Evolutionary conservation across 192 early-diverging fungal species (phyloP).

Genomic region (Podila epicladia): DNA sequence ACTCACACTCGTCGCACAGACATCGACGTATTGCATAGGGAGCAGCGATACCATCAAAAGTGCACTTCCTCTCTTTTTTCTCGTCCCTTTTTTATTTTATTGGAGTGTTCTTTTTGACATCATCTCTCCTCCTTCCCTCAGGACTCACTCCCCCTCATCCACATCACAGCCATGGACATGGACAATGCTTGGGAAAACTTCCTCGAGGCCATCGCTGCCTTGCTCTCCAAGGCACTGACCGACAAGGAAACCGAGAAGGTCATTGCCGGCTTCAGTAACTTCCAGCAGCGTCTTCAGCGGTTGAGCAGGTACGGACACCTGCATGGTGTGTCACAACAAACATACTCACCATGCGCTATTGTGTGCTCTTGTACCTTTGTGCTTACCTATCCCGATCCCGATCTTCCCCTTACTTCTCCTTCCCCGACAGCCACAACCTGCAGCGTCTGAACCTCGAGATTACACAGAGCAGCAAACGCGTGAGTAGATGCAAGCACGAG

Average conservation of each 20-base stretch:
- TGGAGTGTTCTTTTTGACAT: too few species aligned
- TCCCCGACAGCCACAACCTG: constrained; percentile 54
- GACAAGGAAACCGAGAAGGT: constrained; percentile 69
- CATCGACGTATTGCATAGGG: too few species aligned
- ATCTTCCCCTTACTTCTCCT: neutral
- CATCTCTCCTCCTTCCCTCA: too few species aligned
- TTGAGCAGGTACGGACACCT: constrained; percentile 54
- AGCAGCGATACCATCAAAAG: too few species aligned
- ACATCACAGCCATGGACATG: constrained; percentile 1
- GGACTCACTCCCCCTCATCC: too few species aligned
- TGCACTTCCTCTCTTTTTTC: too few species aligned
- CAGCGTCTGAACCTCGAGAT: constrained; percentile 51
- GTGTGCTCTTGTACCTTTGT: neutral
- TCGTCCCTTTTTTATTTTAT: too few species aligned
- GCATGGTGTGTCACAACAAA: neutral
- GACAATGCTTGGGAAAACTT: constrained; percentile 59
- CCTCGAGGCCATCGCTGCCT: constrained; percentile 62
- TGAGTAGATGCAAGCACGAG: constrained; percentile 63
- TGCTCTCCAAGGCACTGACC: constrained; percentile 67
- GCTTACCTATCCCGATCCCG: too few species aligned
- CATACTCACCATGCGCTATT: neutral
- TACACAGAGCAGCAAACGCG: constrained; percentile 23
- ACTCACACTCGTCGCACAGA: too few species aligned
- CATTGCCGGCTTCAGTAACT: constrained; percentile 58
- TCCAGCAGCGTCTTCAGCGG: constrained; percentile 67